Percentiles rank a stretch among this genome's conserved stretches.
Evolutionary conservation across 768 basidiomycete species (phyloP).

Genomic region (Boletus fagicola): DNA sequence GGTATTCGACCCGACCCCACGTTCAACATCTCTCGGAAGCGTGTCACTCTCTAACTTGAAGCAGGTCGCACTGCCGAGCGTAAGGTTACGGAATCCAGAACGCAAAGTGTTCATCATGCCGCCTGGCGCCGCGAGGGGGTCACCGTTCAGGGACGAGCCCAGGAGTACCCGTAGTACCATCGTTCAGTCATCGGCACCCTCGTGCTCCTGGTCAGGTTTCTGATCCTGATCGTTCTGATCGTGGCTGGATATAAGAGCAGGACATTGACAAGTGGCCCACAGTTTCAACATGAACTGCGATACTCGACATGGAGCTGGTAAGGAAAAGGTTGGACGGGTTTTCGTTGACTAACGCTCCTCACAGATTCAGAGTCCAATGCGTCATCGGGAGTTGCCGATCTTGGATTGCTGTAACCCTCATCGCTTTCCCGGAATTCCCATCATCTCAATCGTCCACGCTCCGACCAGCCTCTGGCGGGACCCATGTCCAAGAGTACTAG

Average conservation of each 20-base stretch:
- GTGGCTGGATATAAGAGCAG: no score
- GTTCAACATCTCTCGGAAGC: conserved; percentile 33
- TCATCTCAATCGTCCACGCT: no score
- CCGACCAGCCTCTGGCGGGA: no score
- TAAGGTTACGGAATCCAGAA: conserved; percentile 28
- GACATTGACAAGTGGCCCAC: background rate
- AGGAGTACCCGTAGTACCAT: background rate
- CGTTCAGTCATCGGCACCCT: conserved; percentile 6
- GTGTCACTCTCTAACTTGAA: conserved; percentile 23
- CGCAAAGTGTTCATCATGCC: conserved; percentile 28
- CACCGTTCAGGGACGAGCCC: background rate
- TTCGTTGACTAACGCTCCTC: background rate
- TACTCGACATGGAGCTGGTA: background rate
- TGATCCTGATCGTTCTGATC: conserved; percentile 1
- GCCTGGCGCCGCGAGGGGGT: conserved; percentile 14
- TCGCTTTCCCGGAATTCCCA: no score
- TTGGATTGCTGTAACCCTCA: no score
- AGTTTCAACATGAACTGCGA: background rate
- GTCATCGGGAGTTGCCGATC: no score
- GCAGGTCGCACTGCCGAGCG: conserved; percentile 14
- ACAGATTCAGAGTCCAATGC: background rate
- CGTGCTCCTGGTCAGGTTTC: conserved; percentile 20
- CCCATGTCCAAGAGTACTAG: no score
- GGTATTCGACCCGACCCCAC: conserved; percentile 14
- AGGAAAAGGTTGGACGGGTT: background rate